Evolutionary conservation across 108 stramenopile genomes (phyloP), one percentile per base, ranked within the genome.

Genomic region (Discostella pseudostelligera): DNA sequence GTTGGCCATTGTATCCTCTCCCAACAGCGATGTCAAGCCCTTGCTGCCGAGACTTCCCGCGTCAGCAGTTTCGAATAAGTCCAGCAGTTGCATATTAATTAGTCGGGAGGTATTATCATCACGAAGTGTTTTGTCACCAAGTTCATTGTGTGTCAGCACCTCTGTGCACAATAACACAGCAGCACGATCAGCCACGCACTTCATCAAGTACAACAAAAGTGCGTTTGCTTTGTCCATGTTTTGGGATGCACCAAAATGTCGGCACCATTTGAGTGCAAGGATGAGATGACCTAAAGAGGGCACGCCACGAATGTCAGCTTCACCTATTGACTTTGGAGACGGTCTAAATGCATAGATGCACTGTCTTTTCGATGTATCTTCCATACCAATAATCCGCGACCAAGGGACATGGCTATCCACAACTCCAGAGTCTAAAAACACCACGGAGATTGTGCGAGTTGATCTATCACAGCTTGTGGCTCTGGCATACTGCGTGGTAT

Each of bases 261-360:
- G 81, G 54, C 85, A 84, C 88, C 88, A 89, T 7, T 83, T 70
- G 0, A 89, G 67, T 39, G 75, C 62, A 36, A 89, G 70, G 19
- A 87, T 79, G 8, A 86, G 70, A 47, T 89, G 72, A 11, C 85
- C 85, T 26, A 83, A 53, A 12, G 70, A 74, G 12, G 82, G 56
- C 12, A 29, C 42, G 14, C 53, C 65, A 14, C 37, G 51, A 13
- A 36, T 22, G 13, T 74, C 72, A 20, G 77, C 56, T 9, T 78
- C 82, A 29, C 53, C 59, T 40, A 77, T 78, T 2, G 78, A 70
- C 24, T 86, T 82, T 36, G 82, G 70, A 11, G 80, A 80, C 51
- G 83, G 73, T 16, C 58, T 10, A 44, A 81, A 79, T 37, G 64
- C 36, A 13, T 82, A 48, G 12, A 78, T 36, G 16, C 66, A 48